phyloP scores from a whole-genome alignment of 768 basidiomycete genomes.

The Pleurotus citrinopileatus region DNA sequence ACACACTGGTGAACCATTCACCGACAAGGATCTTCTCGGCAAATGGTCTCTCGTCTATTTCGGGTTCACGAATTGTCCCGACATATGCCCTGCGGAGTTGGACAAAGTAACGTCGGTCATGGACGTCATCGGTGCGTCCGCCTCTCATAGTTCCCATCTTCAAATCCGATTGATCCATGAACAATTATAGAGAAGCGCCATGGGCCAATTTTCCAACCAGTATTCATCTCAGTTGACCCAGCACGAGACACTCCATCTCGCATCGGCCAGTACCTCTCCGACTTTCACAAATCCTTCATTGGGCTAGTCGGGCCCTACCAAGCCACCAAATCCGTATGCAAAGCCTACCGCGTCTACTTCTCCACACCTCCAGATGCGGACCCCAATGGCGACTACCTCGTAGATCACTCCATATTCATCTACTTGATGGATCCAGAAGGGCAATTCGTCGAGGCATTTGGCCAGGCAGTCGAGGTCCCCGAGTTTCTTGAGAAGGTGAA shows the following conservation, averaged over 20 bases:
- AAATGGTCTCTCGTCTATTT: slow-evolving; percentile 95
- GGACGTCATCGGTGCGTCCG: slow-evolving; percentile 60
- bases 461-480: slow-evolving; percentile 69
- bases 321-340: slow-evolving; percentile 84
- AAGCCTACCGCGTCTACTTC: slow-evolving; percentile 97
- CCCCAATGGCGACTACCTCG: slow-evolving; percentile 90
- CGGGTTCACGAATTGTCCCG: slow-evolving; percentile 99
- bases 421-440: slow-evolving; percentile 98
- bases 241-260: slow-evolving; percentile 74
- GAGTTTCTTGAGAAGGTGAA: slow-evolving; percentile 65
- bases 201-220: slow-evolving; percentile 74
- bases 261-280: slow-evolving; percentile 63
- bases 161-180: neutral
- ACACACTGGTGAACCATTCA: slow-evolving; percentile 63
- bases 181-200: slow-evolving; percentile 57
- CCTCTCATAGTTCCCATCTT: slow-evolving; percentile 1
- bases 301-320: slow-evolving; percentile 87
- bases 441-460: slow-evolving; percentile 95
- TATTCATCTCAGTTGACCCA: slow-evolving; percentile 97
- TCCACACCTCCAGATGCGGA: slow-evolving; percentile 90
- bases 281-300: slow-evolving; percentile 89
- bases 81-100: slow-evolving; percentile 97
- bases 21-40: slow-evolving; percentile 80
- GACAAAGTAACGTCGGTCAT: slow-evolving; percentile 90
- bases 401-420: slow-evolving; percentile 96